Percentiles rank a stretch among this genome's conserved stretches.
Evolutionary conservation across 1,284 basidiomycete genomes (phyloP).

Genomic region (Hemileia vastatrix): DNA sequence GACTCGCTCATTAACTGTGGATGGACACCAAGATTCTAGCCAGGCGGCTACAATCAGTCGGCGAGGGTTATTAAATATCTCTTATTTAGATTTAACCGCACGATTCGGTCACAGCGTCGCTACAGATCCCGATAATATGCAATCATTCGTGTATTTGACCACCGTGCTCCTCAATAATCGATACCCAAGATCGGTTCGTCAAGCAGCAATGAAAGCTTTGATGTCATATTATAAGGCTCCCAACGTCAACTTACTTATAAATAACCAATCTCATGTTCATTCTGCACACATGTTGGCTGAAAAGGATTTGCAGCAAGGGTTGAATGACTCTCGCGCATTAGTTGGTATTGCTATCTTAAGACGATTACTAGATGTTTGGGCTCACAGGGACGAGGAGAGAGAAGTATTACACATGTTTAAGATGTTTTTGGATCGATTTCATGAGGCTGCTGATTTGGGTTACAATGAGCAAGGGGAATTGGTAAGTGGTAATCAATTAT

Average conservation of each 20-base stretch:
- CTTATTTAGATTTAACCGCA: slow-evolving; percentile 9
- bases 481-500: slow-evolving; percentile 1
- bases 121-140: slow-evolving; percentile 13
- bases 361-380: slow-evolving; percentile 16
- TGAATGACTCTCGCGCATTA: slow-evolving; percentile 15
- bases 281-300: background rate
- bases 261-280: background rate
- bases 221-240: slow-evolving; percentile 19
- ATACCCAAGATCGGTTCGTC: slow-evolving; percentile 9
- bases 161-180: slow-evolving; percentile 17
- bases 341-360: slow-evolving; percentile 15
- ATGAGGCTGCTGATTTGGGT: slow-evolving; percentile 15
- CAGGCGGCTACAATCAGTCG: no score
- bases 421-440: slow-evolving; percentile 15
- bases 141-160: slow-evolving; percentile 21
- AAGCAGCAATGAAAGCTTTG: slow-evolving; percentile 14
- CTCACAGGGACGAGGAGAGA: slow-evolving; percentile 18
- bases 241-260: no score
- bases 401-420: slow-evolving; percentile 22
- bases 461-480: slow-evolving; percentile 6
- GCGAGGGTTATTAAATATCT: no score
- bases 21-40: background rate
- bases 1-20: no score
- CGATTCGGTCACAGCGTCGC: slow-evolving; percentile 2
- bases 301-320: slow-evolving; percentile 1